These are phyloP conservation scores for Serendipita sp. DNA, from an alignment of 768 basidiomycete genomes.

Conservation along the genomic window DNA sequence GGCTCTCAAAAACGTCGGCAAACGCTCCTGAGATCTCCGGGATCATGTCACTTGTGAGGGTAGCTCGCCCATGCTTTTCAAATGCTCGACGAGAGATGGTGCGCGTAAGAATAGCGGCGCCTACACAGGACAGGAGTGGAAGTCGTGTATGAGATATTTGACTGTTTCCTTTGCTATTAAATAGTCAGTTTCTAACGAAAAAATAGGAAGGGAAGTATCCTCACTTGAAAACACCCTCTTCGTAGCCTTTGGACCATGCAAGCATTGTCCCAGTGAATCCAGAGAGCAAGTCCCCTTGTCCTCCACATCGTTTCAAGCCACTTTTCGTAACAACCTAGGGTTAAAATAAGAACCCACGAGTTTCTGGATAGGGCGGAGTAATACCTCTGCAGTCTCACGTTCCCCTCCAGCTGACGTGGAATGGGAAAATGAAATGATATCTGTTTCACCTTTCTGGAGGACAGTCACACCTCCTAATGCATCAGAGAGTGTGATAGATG, in stretches of 20 bases:
- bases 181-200: neutral
- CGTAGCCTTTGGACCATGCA: slow-evolving; percentile 92
- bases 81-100: slow-evolving; percentile 68
- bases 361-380: slow-evolving; percentile 6
- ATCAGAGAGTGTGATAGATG: slow-evolving; percentile 40
- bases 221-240: slow-evolving; percentile 68
- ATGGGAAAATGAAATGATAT: slow-evolving; percentile 61
- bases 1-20: slow-evolving; percentile 45
- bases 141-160: slow-evolving; percentile 44
- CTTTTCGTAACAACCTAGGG: slow-evolving; percentile 24
- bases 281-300: slow-evolving; percentile 88
- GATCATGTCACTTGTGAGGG: slow-evolving; percentile 53
- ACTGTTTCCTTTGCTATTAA: slow-evolving; percentile 12
- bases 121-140: slow-evolving; percentile 72
- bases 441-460: slow-evolving; percentile 69
- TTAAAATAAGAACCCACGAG: neutral
- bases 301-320: slow-evolving; percentile 83
- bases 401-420: slow-evolving; percentile 40
- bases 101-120: slow-evolving; percentile 77
- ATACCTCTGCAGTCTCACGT: slow-evolving; percentile 14
- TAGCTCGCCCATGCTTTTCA: slow-evolving; percentile 52
- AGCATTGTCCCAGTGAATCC: slow-evolving; percentile 78
- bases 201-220: slow-evolving; percentile 13
- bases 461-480: slow-evolving; percentile 77
- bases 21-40: slow-evolving; percentile 47